Conservation (phyloP, 371 early-diverging fungal genomes). For the Actinomortierella ambigua region DNA sequence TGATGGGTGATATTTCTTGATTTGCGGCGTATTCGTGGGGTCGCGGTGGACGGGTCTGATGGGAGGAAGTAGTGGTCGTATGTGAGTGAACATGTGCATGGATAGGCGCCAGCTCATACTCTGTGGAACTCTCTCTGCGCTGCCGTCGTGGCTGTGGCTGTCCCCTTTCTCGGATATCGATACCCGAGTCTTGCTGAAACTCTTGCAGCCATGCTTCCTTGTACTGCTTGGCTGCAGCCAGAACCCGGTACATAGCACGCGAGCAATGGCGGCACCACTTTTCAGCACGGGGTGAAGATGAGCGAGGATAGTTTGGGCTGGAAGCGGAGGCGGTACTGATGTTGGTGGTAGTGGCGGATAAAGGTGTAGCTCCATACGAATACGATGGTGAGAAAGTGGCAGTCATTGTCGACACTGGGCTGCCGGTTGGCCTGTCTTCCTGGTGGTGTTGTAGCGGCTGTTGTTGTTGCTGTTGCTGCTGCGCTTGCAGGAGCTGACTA, state of each 20-base stretch:
- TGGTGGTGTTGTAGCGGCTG: neutral
- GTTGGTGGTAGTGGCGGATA: neutral
- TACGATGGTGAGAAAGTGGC: neutral
- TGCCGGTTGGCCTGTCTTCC: neutral
- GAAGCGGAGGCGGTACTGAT: neutral
- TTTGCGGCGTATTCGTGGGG: no score
- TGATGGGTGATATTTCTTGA: no score
- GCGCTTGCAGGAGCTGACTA: neutral
- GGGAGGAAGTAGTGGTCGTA: no score
- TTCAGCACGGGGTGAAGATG: neutral
- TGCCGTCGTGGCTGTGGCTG: no score
- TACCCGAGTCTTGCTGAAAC: no score
- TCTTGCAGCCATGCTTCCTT: neutral
- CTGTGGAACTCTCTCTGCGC: no score
- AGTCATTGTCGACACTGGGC: neutral
- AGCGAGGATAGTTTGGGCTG: neutral
- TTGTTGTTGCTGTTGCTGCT: conserved; percentile 6
- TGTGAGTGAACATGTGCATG: no score
- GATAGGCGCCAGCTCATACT: no score
- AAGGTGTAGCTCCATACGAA: neutral
- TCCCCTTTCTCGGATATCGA: no score
- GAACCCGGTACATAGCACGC: conserved; percentile 10
- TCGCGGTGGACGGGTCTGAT: no score
- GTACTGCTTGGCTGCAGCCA: neutral
- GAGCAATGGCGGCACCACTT: conserved; percentile 32